These are phyloP conservation scores for Penicillium sp. DNA, from an alignment of 2,329 filamentous ascomycete species.

Conservation along the genomic window DNA sequence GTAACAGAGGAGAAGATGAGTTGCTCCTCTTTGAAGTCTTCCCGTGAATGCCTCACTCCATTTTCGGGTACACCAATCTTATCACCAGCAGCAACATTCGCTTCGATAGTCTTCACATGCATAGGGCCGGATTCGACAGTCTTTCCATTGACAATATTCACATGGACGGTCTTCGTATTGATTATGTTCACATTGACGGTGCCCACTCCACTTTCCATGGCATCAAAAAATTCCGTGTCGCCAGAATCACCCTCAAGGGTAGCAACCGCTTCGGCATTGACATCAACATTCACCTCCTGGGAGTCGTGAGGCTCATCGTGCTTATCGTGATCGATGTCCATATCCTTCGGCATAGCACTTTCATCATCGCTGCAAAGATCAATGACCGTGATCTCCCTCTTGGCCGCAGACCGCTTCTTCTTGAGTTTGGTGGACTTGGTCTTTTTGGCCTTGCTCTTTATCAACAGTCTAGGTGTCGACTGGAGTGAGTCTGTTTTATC, in stretches of 20 bases:
- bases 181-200: not conserved
- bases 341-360: not conserved
- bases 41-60: not conserved
- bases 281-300: not conserved
- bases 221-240: not conserved
- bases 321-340: not conserved
- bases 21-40: slow-evolving; percentile 20
- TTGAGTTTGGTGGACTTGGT: not conserved
- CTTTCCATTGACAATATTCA: not conserved
- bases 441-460: not conserved
- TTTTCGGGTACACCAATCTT: not conserved
- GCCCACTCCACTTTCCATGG: not conserved
- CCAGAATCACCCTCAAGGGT: not conserved
- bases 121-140: not conserved
- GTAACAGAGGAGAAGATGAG: slow-evolving; percentile 25
- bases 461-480: not conserved
- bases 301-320: not conserved
- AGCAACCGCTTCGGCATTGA: not conserved
- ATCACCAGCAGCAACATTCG: not conserved
- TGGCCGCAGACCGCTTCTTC: slow-evolving; percentile 9
- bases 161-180: not conserved
- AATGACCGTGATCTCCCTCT: slow-evolving; percentile 19
- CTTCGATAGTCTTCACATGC: not conserved
- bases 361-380: slow-evolving; percentile 17
- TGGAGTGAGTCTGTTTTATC: too few species aligned